phyloP scores from a whole-genome alignment of 371 early-diverging fungal species.

The Mortierella sp. region DNA sequence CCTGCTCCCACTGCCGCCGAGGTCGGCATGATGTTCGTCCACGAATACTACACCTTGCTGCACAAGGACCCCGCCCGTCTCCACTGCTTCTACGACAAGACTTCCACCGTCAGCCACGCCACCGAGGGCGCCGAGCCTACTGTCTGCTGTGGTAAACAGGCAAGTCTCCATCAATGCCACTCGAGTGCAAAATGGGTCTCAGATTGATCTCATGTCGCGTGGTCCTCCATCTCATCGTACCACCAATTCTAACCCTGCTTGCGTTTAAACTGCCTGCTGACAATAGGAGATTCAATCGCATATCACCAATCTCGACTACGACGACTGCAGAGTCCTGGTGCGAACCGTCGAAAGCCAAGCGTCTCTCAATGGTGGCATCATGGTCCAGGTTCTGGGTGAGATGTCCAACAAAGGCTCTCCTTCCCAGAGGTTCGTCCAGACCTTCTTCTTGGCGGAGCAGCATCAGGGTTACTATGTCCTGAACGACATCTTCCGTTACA shows the following conservation, averaged over 20 bases:
- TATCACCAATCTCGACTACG: slow-evolving; percentile 78
- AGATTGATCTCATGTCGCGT: slow-evolving; percentile 8
- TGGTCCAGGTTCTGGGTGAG: slow-evolving; percentile 93
- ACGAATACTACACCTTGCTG: slow-evolving; percentile 94
- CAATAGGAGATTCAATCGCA: slow-evolving; percentile 80
- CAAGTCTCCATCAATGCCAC: slow-evolving; percentile 46
- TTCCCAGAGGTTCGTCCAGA: slow-evolving; percentile 91
- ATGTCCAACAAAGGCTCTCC: slow-evolving; percentile 85
- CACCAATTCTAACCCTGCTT: background rate
- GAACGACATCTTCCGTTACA: slow-evolving; percentile 95
- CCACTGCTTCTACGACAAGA: slow-evolving; percentile 89
- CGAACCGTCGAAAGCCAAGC: slow-evolving; percentile 90
- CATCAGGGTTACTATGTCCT: slow-evolving; percentile 91
- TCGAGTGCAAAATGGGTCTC: background rate
- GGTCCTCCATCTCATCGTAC: background rate
- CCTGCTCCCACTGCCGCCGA: slow-evolving; percentile 15
- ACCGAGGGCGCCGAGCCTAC: slow-evolving; percentile 79
- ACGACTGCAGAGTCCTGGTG: slow-evolving; percentile 87
- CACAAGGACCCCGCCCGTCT: slow-evolving; percentile 87
- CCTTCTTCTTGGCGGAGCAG: slow-evolving; percentile 93
- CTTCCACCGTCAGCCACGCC: slow-evolving; percentile 85
- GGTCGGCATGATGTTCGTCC: slow-evolving; percentile 95
- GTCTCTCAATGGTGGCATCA: slow-evolving; percentile 81
- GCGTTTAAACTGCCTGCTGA: background rate
- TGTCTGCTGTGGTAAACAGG: slow-evolving; percentile 78